Conservation (phyloP, 2,329 filamentous ascomycete genomes). For the Aureobasidium pullulans region DNA sequence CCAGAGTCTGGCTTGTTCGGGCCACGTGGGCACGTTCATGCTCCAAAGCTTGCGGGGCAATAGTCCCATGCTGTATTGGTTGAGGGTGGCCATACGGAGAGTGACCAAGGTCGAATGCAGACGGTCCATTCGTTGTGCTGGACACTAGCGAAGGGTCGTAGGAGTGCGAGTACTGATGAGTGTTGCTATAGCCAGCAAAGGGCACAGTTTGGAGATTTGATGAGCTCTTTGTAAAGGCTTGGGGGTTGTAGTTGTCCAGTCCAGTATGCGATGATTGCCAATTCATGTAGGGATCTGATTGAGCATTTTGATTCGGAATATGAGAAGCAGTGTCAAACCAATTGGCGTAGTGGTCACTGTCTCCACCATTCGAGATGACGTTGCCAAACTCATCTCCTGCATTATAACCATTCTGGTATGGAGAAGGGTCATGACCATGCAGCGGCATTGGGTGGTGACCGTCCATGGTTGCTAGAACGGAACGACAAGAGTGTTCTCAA, state of each 20-base stretch:
- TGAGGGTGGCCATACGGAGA: constrained; percentile 14
- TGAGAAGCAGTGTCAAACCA: constrained; percentile 15
- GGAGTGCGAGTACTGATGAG: constrained; percentile 11
- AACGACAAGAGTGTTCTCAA: background rate
- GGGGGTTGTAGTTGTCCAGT: constrained; percentile 19
- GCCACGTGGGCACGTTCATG: constrained; percentile 13
- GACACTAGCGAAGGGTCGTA: constrained; percentile 16
- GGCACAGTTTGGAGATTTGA: constrained; percentile 11
- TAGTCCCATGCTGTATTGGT: constrained; percentile 19
- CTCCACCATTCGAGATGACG: constrained; percentile 6
- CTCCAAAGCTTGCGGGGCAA: constrained; percentile 27
- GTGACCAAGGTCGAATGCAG: background rate
- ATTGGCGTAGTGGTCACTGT: constrained; percentile 14
- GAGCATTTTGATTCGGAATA: constrained; percentile 11
- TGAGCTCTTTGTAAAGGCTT: constrained; percentile 18
- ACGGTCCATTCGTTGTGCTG: background rate
- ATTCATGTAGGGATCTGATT: constrained; percentile 16
- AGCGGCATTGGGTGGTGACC: constrained; percentile 20
- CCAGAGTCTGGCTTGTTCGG: background rate
- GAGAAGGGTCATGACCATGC: constrained; percentile 19
- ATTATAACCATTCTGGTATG: constrained; percentile 19
- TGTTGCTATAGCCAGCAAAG: constrained; percentile 19
- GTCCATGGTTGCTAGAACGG: constrained; percentile 9
- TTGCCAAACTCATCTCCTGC: constrained; percentile 16
- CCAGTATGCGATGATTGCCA: constrained; percentile 16